Conservation (phyloP, 805 yeast species). For the Wickerhamomyces sydowiorum region DNA sequence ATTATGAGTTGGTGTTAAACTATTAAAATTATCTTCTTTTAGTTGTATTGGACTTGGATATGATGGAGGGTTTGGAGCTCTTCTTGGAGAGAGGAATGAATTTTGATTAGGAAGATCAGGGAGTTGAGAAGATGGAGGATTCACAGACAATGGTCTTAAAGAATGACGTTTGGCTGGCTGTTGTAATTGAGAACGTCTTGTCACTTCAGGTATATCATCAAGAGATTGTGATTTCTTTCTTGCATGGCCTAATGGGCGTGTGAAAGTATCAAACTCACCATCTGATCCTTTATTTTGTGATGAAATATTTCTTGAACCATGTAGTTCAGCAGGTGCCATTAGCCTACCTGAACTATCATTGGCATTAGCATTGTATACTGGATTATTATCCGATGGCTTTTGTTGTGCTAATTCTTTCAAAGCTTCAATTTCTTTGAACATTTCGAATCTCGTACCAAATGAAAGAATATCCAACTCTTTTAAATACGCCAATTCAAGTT, state of each 20-base stretch:
- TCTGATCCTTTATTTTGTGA: constrained; percentile 3
- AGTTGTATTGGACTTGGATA: constrained; percentile 36
- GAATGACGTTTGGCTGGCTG: constrained; percentile 3
- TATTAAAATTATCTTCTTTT: constrained; percentile 6
- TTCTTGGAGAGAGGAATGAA: constrained; percentile 60
- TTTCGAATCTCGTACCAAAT: constrained; percentile 93
- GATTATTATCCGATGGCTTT: background rate
- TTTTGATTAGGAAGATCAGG: constrained; percentile 18
- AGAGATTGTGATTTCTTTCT: constrained; percentile 47
- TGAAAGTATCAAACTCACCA: constrained; percentile 12
- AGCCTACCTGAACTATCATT: constrained; percentile 4
- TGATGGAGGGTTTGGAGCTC: constrained; percentile 65
- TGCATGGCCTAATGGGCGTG: constrained; percentile 31
- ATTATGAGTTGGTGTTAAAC: constrained; percentile 15
- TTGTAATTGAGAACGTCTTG: constrained; percentile 2
- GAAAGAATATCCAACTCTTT: constrained; percentile 90
- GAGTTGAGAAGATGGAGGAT: constrained; percentile 15
- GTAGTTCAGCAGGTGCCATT: constrained; percentile 9
- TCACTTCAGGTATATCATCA: constrained; percentile 33
- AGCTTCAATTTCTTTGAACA: constrained; percentile 82
- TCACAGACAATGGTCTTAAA: constrained; percentile 6
- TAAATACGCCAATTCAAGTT: constrained; percentile 77
- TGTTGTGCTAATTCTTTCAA: constrained; percentile 28
- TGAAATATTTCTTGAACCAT: background rate
- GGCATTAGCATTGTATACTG: constrained; percentile 3